Conservation (phyloP, 306 rosid species). For the Prunus kanzakura region DNA sequence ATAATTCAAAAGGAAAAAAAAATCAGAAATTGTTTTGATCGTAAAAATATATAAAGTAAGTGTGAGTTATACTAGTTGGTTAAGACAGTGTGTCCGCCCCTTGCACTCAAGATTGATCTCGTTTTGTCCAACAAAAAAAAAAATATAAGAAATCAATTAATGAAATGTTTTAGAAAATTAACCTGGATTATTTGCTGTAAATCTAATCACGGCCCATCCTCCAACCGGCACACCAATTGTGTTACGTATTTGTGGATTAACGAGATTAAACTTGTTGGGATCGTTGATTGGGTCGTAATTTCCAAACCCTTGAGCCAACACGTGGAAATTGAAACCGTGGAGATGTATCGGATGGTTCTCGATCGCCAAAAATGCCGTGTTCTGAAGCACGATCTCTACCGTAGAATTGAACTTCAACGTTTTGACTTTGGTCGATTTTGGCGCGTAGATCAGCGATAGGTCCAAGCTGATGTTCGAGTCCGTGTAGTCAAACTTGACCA, state of each 20-base stretch:
- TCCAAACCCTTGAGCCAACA: conserved; percentile 71
- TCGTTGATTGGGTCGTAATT: conserved; percentile 35
- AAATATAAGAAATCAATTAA: too few species aligned
- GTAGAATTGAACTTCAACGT: conserved; percentile 52
- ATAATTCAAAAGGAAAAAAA: not conserved
- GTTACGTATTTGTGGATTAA: conserved; percentile 56
- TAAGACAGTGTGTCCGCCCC: too few species aligned
- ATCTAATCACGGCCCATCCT: conserved; percentile 60
- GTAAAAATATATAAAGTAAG: too few species aligned
- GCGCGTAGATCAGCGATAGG: conserved; percentile 24
- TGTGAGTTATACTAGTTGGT: too few species aligned
- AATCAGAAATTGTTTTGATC: too few species aligned
- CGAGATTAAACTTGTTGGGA: conserved; percentile 36
- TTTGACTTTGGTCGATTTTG: conserved; percentile 56
- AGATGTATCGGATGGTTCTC: conserved; percentile 67
- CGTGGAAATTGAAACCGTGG: conserved; percentile 64
- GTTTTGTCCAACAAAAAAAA: too few species aligned
- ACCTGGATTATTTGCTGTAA: conserved; percentile 49
- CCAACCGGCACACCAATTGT: conserved; percentile 61
- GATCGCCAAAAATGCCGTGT: conserved; percentile 23
- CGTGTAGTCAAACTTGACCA: conserved; percentile 37
- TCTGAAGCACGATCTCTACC: conserved; percentile 55
- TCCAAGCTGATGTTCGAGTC: not conserved
- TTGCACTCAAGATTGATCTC: not conserved
- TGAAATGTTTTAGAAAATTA: not conserved